Conservation (phyloP, 1,284 basidiomycete species). For the Melanopsichium pennsylvanicum region DNA sequence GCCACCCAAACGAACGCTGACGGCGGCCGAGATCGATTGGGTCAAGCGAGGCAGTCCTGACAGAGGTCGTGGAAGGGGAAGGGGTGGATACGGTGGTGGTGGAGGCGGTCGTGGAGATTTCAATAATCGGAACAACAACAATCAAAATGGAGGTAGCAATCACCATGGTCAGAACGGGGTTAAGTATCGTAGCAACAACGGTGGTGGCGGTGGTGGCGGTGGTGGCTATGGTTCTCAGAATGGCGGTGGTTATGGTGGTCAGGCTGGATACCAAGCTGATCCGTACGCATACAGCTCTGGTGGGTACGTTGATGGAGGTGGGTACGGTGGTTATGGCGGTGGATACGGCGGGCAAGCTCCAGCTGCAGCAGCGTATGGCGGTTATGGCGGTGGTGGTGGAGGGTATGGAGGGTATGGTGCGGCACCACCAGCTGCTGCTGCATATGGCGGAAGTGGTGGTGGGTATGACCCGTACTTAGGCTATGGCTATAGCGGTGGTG, state of each 20-base stretch:
- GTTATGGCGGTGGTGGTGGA: conserved; percentile 3
- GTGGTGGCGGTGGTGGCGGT: conserved; percentile 1
- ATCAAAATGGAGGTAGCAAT: conserved; percentile 8
- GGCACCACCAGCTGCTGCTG: conserved; percentile 11
- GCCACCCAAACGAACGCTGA: conserved; percentile 74
- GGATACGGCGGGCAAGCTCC: conserved; percentile 1
- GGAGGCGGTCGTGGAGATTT: neutral
- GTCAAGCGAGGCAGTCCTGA: conserved; percentile 69
- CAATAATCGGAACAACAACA: neutral
- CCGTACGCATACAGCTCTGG: conserved; percentile 1
- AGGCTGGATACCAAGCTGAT: neutral
- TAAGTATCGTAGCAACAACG: too few species aligned
- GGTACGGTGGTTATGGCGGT: conserved; percentile 26
- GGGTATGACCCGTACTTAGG: conserved; percentile 21
- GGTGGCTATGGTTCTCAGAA: conserved; percentile 8
- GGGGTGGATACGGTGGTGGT: conserved; percentile 32
- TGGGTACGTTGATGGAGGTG: conserved; percentile 1
- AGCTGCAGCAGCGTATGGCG: neutral
- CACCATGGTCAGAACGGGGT: too few species aligned
- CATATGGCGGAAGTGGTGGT: conserved; percentile 6
- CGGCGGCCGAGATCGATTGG: conserved; percentile 77
- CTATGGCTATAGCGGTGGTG: conserved; percentile 14
- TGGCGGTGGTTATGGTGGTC: conserved; percentile 5
- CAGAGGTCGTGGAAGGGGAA: conserved; percentile 66
- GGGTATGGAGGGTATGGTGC: conserved; percentile 13